A percentile compares a stretch with the other conserved stretches of the same genome.
phyloP scores from a whole-genome alignment of 2,329 filamentous ascomycete species.

The Aspergillus pseudonomiae region DNA sequence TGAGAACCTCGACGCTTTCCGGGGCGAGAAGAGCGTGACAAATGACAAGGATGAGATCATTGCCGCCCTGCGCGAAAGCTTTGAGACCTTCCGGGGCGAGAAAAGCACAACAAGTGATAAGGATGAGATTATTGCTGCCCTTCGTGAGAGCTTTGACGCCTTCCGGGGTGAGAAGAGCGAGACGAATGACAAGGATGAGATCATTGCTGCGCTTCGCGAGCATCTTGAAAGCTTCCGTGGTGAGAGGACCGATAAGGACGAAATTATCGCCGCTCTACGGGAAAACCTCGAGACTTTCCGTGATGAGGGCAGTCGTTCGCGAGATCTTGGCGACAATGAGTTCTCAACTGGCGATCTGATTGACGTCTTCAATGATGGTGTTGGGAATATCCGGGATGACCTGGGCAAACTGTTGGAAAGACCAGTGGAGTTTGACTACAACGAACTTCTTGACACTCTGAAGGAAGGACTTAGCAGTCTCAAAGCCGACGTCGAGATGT shows the following conservation, averaged over 20 bases:
- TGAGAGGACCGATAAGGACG: constrained; percentile 57
- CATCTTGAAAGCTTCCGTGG: constrained; percentile 24
- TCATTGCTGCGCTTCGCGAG: constrained; percentile 61
- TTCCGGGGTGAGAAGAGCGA: constrained; percentile 33
- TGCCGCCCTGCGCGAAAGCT: constrained; percentile 62
- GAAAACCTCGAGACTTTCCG: constrained; percentile 49
- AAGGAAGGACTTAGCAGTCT: constrained; percentile 79
- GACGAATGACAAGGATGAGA: constrained; percentile 60
- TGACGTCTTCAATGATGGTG: constrained; percentile 67
- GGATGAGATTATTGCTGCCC: constrained; percentile 71
- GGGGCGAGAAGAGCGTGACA: constrained; percentile 51
- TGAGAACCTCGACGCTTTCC: constrained; percentile 48
- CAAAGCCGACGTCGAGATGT: constrained; percentile 73
- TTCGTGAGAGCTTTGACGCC: constrained; percentile 54
- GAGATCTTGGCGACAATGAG: constrained; percentile 58
- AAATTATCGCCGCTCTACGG: constrained; percentile 60
- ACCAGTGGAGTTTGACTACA: constrained; percentile 79
- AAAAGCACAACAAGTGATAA: constrained; percentile 43
- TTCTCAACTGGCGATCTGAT: constrained; percentile 61
- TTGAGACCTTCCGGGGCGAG: constrained; percentile 21
- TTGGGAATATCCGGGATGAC: constrained; percentile 75
- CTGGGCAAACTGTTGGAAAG: constrained; percentile 75
- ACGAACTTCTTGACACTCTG: constrained; percentile 86
- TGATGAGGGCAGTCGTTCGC: constrained; percentile 57
- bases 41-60: constrained; percentile 49